These are phyloP conservation scores for Microbotryum violaceum DNA, from an alignment of 1,284 basidiomycete species.

Conservation along the genomic window DNA sequence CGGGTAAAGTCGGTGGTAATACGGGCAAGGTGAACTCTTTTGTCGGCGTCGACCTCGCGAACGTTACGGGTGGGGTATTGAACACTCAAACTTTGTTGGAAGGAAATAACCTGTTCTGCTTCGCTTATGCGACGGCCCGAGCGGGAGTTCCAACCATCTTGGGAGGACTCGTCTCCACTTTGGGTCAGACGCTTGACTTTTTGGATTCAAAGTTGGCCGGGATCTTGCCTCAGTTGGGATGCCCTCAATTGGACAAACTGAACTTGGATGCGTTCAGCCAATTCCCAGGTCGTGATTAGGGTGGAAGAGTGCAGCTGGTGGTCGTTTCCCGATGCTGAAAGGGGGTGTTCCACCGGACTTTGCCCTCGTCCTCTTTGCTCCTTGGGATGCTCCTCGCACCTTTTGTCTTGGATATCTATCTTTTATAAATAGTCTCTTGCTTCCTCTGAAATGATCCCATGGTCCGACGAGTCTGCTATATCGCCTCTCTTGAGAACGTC, in stretches of 20 bases:
- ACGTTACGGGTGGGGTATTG: constrained; percentile 28
- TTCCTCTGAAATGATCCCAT: no score
- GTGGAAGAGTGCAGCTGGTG: constrained; percentile 11
- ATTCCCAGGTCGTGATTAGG: constrained; percentile 18
- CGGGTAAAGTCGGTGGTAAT: constrained; percentile 28
- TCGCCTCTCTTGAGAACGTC: no score
- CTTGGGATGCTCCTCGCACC: no score
- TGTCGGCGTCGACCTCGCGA: constrained; percentile 20
- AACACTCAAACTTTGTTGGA: constrained; percentile 21
- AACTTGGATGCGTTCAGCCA: constrained; percentile 8
- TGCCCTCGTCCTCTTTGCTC: no score
- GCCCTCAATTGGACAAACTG: constrained; percentile 4
- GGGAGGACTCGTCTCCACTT: neutral
- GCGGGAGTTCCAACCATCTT: constrained; percentile 5
- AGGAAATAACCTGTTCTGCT: constrained; percentile 29
- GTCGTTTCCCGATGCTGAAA: no score
- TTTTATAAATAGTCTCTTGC: no score
- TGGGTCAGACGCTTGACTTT: constrained; percentile 5
- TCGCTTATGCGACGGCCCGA: constrained; percentile 10
- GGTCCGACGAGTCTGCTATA: no score
- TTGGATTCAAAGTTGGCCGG: constrained; percentile 5
- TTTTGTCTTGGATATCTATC: no score
- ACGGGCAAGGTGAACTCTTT: constrained; percentile 27
- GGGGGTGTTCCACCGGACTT: no score
- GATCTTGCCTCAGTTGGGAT: neutral